A percentile compares a stretch with the other conserved stretches of the same genome.
These are phyloP conservation scores for Liquidambar formosana DNA, from an alignment of 164 flowering plant genomes.

Conservation along the genomic window DNA sequence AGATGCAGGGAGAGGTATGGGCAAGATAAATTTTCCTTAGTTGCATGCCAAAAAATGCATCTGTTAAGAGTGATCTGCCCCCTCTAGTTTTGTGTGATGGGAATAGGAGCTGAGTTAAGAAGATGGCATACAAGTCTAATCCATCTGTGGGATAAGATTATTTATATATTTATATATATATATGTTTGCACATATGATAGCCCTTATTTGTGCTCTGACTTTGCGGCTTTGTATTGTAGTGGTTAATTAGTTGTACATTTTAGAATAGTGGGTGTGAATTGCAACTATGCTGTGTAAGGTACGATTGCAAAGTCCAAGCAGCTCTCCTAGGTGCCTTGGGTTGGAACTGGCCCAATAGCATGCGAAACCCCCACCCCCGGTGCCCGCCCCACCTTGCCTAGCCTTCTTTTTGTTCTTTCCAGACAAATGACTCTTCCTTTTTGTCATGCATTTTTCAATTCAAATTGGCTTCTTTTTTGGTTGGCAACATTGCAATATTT, in stretches of 20 bases:
- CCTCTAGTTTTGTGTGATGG: slow-evolving; percentile 11
- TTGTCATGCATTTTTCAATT: too few relatives aligned
- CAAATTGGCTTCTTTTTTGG: too few relatives aligned
- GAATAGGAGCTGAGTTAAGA: background rate
- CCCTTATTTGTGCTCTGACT: background rate
- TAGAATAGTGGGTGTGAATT: too few relatives aligned
- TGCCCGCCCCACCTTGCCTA: too few relatives aligned
- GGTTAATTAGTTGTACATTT: background rate
- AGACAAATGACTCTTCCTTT: too few relatives aligned
- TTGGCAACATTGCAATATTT: too few relatives aligned
- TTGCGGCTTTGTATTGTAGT: background rate
- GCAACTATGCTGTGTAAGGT: too few relatives aligned
- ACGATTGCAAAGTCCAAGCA: too few relatives aligned
- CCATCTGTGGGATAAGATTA: background rate
- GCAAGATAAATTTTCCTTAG: background rate
- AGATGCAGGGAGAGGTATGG: background rate
- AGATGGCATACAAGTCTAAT: background rate
- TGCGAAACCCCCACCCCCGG: too few relatives aligned
- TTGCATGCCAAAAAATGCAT: slow-evolving; percentile 1
- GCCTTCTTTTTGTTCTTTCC: too few relatives aligned
- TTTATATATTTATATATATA: background rate
- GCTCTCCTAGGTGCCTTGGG: too few relatives aligned
- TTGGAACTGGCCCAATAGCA: too few relatives aligned
- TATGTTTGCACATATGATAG: background rate
- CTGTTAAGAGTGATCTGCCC: background rate